These are phyloP conservation scores for Neocatenulostroma microsporum DNA, from an alignment of 2,329 filamentous ascomycete genomes.

Conservation along the genomic window DNA sequence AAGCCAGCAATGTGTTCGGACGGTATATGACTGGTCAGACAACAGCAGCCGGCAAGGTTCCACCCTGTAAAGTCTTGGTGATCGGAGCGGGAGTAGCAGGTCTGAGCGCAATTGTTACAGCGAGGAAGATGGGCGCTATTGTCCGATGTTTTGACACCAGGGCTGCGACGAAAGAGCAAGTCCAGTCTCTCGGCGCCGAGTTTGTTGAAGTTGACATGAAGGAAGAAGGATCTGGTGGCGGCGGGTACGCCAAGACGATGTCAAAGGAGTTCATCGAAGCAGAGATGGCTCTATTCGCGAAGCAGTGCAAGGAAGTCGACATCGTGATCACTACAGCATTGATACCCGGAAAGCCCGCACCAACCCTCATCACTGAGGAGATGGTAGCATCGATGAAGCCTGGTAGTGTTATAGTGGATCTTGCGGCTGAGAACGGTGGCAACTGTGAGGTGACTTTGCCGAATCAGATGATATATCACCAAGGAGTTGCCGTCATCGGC, in stretches of 20 bases:
- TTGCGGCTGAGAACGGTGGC: conserved; percentile 79
- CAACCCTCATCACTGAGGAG: conserved; percentile 72
- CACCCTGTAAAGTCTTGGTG: conserved; percentile 80
- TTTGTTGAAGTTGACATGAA: conserved; percentile 80
- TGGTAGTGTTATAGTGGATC: conserved; percentile 78
- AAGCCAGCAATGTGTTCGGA: conserved; percentile 83
- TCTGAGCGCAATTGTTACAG: conserved; percentile 78
- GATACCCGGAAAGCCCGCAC: conserved; percentile 75
- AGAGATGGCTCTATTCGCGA: conserved; percentile 85
- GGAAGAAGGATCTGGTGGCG: conserved; percentile 75
- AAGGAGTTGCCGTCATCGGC: conserved; percentile 77
- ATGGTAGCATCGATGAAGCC: conserved; percentile 83
- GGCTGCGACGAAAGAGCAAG: conserved; percentile 77
- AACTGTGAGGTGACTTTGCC: conserved; percentile 78
- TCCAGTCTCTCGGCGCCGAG: conserved; percentile 82
- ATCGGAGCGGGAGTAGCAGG: conserved; percentile 88
- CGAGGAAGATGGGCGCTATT: conserved; percentile 77
- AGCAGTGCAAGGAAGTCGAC: conserved; percentile 80
- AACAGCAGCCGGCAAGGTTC: conserved; percentile 83
- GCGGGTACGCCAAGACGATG: conserved; percentile 90
- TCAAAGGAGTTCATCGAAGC: conserved; percentile 88
- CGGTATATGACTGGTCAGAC: conserved; percentile 84
- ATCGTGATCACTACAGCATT: conserved; percentile 91
- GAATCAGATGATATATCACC: conserved; percentile 61
- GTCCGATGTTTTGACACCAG: conserved; percentile 89